A percentile compares a stretch with the other conserved stretches of the same genome.
Conservation (phyloP, 352 stramenopile genomes). For the Aphanomyces euteiches region DNA sequence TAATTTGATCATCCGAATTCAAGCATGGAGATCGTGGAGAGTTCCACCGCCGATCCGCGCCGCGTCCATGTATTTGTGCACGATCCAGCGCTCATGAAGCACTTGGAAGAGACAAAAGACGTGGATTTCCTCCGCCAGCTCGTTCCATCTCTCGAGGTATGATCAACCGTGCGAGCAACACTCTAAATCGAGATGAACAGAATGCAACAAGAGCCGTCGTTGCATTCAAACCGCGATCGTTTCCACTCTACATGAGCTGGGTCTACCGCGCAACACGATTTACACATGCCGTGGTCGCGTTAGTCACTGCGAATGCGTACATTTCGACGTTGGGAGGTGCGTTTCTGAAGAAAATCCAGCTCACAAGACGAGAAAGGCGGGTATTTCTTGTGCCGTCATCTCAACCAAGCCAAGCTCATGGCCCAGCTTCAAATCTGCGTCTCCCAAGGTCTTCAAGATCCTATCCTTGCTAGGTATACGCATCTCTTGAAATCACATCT, state of each 20-base stretch:
- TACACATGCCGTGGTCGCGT: constrained; percentile 60
- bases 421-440: constrained; percentile 77
- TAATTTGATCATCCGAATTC: not conserved
- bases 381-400: constrained; percentile 72
- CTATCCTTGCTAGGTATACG: constrained; percentile 49
- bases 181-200: not conserved
- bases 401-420: constrained; percentile 66
- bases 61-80: constrained; percentile 16
- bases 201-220: constrained; percentile 12
- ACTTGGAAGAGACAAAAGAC: constrained; percentile 11
- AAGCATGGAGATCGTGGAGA: not conserved
- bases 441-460: constrained; percentile 65
- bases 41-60: not conserved
- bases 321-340: constrained; percentile 71
- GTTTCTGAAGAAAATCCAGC: not conserved
- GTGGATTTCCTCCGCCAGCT: not conserved
- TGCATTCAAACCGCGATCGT: not conserved
- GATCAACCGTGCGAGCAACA: not conserved
- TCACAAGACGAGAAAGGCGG: constrained; percentile 31
- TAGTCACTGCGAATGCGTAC: constrained; percentile 80
- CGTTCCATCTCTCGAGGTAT: constrained; percentile 21
- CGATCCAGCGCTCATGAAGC: constrained; percentile 10
- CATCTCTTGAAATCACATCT: not conserved
- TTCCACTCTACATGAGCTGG: constrained; percentile 60
- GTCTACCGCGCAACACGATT: constrained; percentile 60